phyloP scores from a whole-genome alignment of 2,329 filamentous ascomycete species.

The Cylindrodendrum hubeiense region DNA sequence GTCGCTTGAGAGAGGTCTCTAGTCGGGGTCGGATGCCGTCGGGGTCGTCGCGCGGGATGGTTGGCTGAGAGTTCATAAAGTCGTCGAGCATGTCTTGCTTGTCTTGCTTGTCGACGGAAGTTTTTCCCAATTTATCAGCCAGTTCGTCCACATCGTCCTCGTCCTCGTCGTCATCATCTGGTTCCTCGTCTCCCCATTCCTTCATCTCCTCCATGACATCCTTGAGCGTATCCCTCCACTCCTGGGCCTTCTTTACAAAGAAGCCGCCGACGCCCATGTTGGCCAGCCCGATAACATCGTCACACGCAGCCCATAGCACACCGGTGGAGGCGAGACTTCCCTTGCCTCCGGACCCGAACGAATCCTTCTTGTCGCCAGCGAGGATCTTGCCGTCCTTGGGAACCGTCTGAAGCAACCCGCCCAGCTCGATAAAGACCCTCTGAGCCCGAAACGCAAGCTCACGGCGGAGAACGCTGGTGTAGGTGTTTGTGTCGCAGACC shows the following conservation, averaged over 20 bases:
- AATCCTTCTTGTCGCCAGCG: conserved; percentile 40
- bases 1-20: conserved; percentile 71
- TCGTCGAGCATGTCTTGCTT: conserved; percentile 74
- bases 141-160: conserved; percentile 59
- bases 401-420: conserved; percentile 70
- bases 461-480: conserved; percentile 72
- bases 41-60: conserved; percentile 74
- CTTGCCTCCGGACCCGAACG: conserved; percentile 55
- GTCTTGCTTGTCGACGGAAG: conserved; percentile 53
- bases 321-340: conserved; percentile 77
- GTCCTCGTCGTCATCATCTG: conserved; percentile 68
- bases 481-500: conserved; percentile 70
- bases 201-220: conserved; percentile 89
- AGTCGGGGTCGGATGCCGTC: conserved; percentile 74
- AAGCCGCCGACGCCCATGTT: conserved; percentile 77
- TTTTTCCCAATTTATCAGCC: conserved; percentile 46
- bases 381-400: conserved; percentile 68
- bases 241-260: conserved; percentile 77
- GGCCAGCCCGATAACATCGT: conserved; percentile 75
- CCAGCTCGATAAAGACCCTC: conserved; percentile 73
- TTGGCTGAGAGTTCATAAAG: conserved; percentile 72
- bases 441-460: conserved; percentile 73
- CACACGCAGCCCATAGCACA: conserved; percentile 86
- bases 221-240: conserved; percentile 80
- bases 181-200: conserved; percentile 84